phyloP scores from a whole-genome alignment of 2,329 filamentous ascomycete genomes.

The Penicillium sp. region DNA sequence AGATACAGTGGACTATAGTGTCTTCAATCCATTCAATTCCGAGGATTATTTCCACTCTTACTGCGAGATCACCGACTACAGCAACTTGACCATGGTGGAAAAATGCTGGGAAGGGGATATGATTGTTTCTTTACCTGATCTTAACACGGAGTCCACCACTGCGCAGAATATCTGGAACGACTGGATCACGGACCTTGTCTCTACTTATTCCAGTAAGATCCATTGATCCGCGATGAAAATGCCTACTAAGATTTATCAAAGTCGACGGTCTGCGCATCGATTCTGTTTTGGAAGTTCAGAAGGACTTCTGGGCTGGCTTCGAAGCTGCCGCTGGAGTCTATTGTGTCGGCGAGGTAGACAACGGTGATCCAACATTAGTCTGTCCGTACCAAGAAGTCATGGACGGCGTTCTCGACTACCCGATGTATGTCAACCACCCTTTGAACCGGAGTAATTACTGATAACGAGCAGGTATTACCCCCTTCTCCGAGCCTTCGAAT shows the following conservation, averaged over 20 bases:
- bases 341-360: constrained; percentile 49
- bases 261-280: constrained; percentile 55
- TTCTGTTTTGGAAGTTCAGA: constrained; percentile 49
- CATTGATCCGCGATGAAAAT: neutral
- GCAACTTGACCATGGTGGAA: constrained; percentile 46
- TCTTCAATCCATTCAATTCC: constrained; percentile 28
- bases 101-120: constrained; percentile 56
- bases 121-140: constrained; percentile 47
- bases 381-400: constrained; percentile 45
- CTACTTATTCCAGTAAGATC: constrained; percentile 40
- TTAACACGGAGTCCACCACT: constrained; percentile 45
- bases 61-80: constrained; percentile 51
- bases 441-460: neutral
- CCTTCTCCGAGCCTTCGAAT: constrained; percentile 36
- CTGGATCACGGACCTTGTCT: constrained; percentile 44
- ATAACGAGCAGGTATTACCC: constrained; percentile 31
- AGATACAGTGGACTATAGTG: constrained; percentile 24
- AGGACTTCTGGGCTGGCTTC: constrained; percentile 43
- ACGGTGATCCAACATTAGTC: constrained; percentile 37
- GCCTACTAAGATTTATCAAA: neutral
- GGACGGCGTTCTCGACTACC: constrained; percentile 50
- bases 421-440: constrained; percentile 15
- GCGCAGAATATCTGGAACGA: constrained; percentile 43
- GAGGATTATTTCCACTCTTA: constrained; percentile 29
- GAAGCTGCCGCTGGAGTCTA: constrained; percentile 41